Conservation (phyloP, 2,329 filamentous ascomycete species). For the Verticillium albo-atrum region DNA sequence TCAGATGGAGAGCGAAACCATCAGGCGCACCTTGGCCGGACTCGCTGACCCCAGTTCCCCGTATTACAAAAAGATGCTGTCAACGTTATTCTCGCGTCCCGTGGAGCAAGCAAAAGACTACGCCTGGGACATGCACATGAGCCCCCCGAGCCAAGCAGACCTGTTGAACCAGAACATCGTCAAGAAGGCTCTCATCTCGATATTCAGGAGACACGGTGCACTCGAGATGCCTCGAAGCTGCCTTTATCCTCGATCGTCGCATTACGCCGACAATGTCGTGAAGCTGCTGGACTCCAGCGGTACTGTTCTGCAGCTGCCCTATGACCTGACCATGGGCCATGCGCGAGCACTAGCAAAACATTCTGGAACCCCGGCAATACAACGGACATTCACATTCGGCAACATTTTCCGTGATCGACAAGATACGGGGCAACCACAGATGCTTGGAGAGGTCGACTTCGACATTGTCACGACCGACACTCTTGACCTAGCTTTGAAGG, state of each 20-base stretch:
- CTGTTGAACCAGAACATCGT: slow-evolving; percentile 69
- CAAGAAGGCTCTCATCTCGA: slow-evolving; percentile 66
- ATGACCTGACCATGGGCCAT: slow-evolving; percentile 85
- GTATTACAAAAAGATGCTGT: slow-evolving; percentile 85
- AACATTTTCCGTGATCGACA: slow-evolving; percentile 78
- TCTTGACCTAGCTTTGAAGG: slow-evolving; percentile 79
- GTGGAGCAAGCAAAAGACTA: slow-evolving; percentile 77
- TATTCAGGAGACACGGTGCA: slow-evolving; percentile 88
- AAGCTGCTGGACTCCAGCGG: slow-evolving; percentile 78
- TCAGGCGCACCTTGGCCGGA: slow-evolving; percentile 75
- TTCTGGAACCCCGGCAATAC: slow-evolving; percentile 52
- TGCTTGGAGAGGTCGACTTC: slow-evolving; percentile 89
- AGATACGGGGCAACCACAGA: slow-evolving; percentile 75
- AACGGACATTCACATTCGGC: slow-evolving; percentile 83
- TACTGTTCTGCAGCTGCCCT: slow-evolving; percentile 89
- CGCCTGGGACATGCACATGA: slow-evolving; percentile 66
- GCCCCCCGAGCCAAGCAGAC: slow-evolving; percentile 50
- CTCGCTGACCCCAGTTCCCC: slow-evolving; percentile 79
- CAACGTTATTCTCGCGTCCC: slow-evolving; percentile 74
- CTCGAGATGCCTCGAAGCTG: slow-evolving; percentile 71
- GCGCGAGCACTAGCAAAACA: slow-evolving; percentile 78
- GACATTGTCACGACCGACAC: slow-evolving; percentile 86
- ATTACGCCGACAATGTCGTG: slow-evolving; percentile 72
- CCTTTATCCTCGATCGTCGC: slow-evolving; percentile 76
- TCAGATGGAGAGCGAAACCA: slow-evolving; percentile 89